A percentile compares a stretch with the other conserved stretches of the same genome.
These are phyloP conservation scores for Boletus speciosus DNA, from an alignment of 768 basidiomycete species.

Conservation along the genomic window DNA sequence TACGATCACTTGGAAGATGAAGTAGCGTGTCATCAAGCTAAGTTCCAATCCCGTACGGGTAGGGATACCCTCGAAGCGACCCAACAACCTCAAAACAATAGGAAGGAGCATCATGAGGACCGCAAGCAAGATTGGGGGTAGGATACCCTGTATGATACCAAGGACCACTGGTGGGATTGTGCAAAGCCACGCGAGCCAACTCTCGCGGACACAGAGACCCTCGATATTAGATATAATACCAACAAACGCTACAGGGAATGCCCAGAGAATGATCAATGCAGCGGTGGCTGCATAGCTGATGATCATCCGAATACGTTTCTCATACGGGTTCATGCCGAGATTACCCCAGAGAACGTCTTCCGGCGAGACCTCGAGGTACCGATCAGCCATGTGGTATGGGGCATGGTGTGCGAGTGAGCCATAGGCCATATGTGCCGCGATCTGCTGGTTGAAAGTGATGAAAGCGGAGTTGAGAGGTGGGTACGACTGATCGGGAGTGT, in stretches of 20 bases:
- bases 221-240: conserved; percentile 82
- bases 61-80: conserved; percentile 87
- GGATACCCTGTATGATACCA: conserved; percentile 85
- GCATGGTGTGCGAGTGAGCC: conserved; percentile 75
- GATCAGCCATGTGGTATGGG: conserved; percentile 75
- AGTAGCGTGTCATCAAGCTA: conserved; percentile 88
- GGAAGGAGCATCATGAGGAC: conserved; percentile 90
- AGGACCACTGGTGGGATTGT: conserved; percentile 57
- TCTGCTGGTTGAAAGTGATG: conserved; percentile 88
- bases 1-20: conserved; percentile 89
- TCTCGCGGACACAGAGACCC: conserved; percentile 56
- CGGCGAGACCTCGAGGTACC: conserved; percentile 80
- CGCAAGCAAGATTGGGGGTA: conserved; percentile 84
- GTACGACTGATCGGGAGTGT: conserved; percentile 36
- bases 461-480: conserved; percentile 73
- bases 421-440: conserved; percentile 85
- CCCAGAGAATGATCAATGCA: conserved; percentile 83
- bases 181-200: conserved; percentile 87
- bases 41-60: conserved; percentile 80
- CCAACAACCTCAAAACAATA: conserved; percentile 76
- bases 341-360: conserved; percentile 92
- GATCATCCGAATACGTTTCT: conserved; percentile 61
- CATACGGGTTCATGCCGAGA: conserved; percentile 85
- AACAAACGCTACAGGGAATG: conserved; percentile 83
- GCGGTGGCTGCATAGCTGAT: conserved; percentile 74